These are phyloP conservation scores for Ephemerocybe angulata DNA, from an alignment of 768 basidiomycete species.

Conservation along the genomic window DNA sequence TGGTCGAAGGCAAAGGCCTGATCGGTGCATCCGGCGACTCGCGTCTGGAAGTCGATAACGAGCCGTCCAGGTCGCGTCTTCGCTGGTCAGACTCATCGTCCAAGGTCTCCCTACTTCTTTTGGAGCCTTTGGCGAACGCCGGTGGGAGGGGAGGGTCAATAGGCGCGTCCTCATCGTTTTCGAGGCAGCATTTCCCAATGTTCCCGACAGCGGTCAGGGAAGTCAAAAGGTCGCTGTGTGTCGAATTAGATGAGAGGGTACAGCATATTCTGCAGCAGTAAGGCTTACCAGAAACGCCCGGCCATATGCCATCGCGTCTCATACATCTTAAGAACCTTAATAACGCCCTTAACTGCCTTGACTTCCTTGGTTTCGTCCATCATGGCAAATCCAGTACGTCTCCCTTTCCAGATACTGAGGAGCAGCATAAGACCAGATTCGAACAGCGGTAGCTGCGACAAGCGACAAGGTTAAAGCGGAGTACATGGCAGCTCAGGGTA, in stretches of 20 bases:
- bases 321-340: not conserved
- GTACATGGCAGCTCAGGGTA: not conserved
- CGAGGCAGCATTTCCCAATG: no score
- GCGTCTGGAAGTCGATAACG: no score
- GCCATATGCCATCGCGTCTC: constrained; percentile 2
- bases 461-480: not conserved
- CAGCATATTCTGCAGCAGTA: not conserved
- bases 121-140: no score
- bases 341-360: not conserved
- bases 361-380: constrained; percentile 1
- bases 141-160: no score
- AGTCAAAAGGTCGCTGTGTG: not conserved
- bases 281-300: not conserved
- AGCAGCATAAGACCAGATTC: not conserved
- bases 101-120: no score
- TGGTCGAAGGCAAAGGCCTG: no score
- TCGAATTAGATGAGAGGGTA: not conserved
- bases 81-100: no score
- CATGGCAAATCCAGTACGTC: not conserved
- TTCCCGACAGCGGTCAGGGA: not conserved
- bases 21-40: no score
- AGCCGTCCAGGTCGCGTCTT: no score
- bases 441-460: not conserved
- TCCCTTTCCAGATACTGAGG: not conserved
- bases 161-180: no score